Percentiles rank a stretch among this genome's conserved stretches.
These are phyloP conservation scores for Calocera viscosa DNA, from an alignment of 768 basidiomycete genomes.

Conservation along the genomic window DNA sequence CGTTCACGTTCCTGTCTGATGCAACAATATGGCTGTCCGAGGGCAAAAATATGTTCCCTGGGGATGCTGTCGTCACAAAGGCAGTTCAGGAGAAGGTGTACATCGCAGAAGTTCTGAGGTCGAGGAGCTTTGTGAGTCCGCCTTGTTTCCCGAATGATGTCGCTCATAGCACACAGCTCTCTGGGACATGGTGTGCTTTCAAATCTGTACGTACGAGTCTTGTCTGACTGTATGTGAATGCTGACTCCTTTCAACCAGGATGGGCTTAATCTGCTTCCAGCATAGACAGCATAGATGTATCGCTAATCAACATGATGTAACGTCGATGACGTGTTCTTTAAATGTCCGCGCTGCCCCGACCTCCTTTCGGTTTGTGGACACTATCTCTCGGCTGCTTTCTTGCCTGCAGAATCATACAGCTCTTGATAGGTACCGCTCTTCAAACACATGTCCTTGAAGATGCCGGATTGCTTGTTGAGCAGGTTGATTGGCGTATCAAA, in stretches of 20 bases:
- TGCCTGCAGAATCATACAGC: constrained; percentile 43
- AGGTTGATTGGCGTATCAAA: constrained; percentile 63
- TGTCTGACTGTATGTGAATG: not conserved
- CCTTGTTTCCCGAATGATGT: not conserved
- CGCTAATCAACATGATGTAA: not conserved
- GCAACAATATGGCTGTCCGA: constrained; percentile 57
- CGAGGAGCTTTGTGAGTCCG: constrained; percentile 32
- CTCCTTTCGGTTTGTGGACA: too few relatives aligned
- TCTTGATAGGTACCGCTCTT: constrained; percentile 56
- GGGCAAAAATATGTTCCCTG: constrained; percentile 13
- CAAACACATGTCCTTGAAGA: constrained; percentile 57
- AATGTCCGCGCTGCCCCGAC: not conserved
- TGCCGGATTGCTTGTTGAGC: constrained; percentile 47
- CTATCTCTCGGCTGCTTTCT: constrained; percentile 15
- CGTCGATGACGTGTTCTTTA: not conserved
- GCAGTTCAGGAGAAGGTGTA: constrained; percentile 23
- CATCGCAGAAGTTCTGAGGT: constrained; percentile 34
- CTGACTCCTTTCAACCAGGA: not conserved
- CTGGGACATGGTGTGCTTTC: constrained; percentile 33
- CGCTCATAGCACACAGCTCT: constrained; percentile 23
- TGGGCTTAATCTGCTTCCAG: not conserved
- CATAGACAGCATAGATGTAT: not conserved
- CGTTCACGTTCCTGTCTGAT: constrained; percentile 60
- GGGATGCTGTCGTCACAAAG: not conserved
- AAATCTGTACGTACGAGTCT: constrained; percentile 7